These are phyloP conservation scores for Verticillium longisporum DNA, from an alignment of 2,329 filamentous ascomycete genomes.

Conservation along the genomic window DNA sequence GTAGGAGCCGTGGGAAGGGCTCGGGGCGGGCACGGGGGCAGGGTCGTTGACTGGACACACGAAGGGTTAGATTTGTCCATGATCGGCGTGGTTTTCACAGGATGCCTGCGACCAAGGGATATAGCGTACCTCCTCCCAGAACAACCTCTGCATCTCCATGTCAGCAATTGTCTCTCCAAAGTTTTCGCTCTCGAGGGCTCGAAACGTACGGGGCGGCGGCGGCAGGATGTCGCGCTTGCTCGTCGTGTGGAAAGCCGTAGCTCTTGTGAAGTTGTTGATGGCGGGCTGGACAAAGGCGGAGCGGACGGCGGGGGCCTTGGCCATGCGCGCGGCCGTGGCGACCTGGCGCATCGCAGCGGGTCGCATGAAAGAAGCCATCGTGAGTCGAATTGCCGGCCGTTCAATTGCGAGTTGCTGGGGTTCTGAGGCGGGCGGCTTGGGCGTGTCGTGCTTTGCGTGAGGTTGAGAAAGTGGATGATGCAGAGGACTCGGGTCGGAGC, in stretches of 20 bases:
- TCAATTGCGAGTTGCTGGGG: constrained; percentile 7
- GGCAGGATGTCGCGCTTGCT: constrained; percentile 71
- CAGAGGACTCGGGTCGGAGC: constrained; percentile 11
- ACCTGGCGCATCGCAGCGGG: constrained; percentile 49
- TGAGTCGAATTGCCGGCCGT: constrained; percentile 5
- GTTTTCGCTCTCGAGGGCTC: too few relatives aligned
- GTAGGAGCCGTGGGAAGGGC: constrained; percentile 84
- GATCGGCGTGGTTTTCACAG: neutral
- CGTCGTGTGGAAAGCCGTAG: constrained; percentile 83
- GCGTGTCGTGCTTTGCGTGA: too few relatives aligned
- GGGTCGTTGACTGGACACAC: constrained; percentile 71
- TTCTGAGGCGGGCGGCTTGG: neutral
- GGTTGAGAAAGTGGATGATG: constrained; percentile 19
- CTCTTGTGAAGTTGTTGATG: constrained; percentile 37
- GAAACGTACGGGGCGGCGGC: constrained; percentile 75
- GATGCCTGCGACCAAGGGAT: constrained; percentile 1
- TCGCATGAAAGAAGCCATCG: constrained; percentile 52
- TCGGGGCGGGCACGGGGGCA: constrained; percentile 62
- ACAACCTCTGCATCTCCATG: constrained; percentile 54
- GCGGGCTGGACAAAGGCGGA: constrained; percentile 15
- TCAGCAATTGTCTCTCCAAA: constrained; percentile 32
- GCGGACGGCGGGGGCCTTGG: constrained; percentile 22
- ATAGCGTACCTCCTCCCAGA: constrained; percentile 61
- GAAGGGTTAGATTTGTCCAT: constrained; percentile 1
- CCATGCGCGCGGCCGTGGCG: constrained; percentile 29